Conservation (phyloP, 176 grass and related monocot genomes). For the Avena atlantica region DNA sequence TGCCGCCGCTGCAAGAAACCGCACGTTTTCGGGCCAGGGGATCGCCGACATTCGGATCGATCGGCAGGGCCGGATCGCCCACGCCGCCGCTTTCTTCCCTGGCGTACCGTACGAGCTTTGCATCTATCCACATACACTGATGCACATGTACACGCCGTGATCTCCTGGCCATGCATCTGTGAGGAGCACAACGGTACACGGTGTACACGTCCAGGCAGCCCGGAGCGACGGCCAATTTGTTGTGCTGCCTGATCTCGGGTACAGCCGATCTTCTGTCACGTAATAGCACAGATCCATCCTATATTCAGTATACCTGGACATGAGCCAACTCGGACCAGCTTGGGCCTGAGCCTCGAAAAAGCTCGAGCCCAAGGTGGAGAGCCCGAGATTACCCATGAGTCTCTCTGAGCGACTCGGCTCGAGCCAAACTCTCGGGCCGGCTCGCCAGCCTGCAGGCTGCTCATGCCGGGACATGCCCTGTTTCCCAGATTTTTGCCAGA, state of each 20-base stretch:
- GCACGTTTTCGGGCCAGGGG: constrained; percentile 15
- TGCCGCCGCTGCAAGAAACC: background rate
- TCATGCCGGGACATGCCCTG: no score
- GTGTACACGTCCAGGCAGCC: constrained; percentile 3
- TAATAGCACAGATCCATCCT: background rate
- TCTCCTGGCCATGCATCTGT: constrained; percentile 22
- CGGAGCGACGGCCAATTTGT: background rate
- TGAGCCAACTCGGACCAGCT: no score
- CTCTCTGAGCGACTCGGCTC: no score
- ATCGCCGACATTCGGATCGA: constrained; percentile 23
- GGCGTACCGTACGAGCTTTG: background rate
- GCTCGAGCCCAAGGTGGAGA: no score
- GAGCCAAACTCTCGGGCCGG: no score
- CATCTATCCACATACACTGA: no score
- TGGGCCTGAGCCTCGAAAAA: no score
- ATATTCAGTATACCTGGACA: background rate
- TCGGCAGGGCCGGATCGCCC: constrained; percentile 19
- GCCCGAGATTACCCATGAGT: no score
- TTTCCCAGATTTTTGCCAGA: no score
- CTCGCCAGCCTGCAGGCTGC: no score
- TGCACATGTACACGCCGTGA: background rate
- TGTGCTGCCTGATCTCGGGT: background rate
- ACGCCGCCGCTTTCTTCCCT: constrained; percentile 24
- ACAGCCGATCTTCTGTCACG: background rate
- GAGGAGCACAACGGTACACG: constrained; percentile 24